These are phyloP conservation scores for Metarhizium guizhouense DNA, from an alignment of 2,329 filamentous ascomycete species.

Conservation along the genomic window DNA sequence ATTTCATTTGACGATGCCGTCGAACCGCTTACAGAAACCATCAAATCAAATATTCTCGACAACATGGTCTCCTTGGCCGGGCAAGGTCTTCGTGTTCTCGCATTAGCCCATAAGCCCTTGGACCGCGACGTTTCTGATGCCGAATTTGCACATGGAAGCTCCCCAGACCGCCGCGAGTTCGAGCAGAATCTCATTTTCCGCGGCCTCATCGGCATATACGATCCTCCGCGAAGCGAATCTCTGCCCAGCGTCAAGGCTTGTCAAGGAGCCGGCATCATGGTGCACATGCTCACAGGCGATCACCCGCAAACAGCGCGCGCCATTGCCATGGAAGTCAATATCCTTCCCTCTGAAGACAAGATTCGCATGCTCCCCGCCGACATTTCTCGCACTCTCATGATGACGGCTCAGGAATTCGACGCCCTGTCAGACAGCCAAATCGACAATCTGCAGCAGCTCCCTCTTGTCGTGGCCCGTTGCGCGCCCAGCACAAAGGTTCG, in stretches of 20 bases:
- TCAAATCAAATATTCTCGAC: conserved; percentile 42
- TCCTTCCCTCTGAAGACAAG: conserved; percentile 34
- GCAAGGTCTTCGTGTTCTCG: conserved; percentile 57
- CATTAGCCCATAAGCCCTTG: conserved; percentile 37
- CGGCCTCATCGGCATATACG: conserved; percentile 64
- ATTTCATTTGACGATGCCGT: conserved; percentile 30
- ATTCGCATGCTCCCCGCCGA: background rate
- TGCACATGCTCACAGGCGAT: conserved; percentile 65
- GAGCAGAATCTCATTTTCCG: conserved; percentile 48
- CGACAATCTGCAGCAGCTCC: conserved; percentile 52
- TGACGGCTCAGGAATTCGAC: conserved; percentile 60
- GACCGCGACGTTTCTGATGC: conserved; percentile 13
- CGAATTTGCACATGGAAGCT: conserved; percentile 16
- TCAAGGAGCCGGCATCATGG: conserved; percentile 52
- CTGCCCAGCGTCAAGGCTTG: conserved; percentile 48
- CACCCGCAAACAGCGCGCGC: conserved; percentile 56
- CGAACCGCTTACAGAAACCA: conserved; percentile 23
- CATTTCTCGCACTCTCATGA: conserved; percentile 17
- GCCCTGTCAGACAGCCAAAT: conserved; percentile 55
- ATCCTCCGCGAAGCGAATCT: conserved; percentile 61
- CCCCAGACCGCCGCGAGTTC: conserved; percentile 11
- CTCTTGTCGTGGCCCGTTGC: conserved; percentile 60
- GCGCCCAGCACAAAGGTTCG: conserved; percentile 64
- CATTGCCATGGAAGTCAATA: conserved; percentile 55
- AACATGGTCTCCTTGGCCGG: conserved; percentile 60